Evolutionary conservation across 2,329 filamentous ascomycete genomes (phyloP), one percentile per base, ranked within the genome.

Genomic region (Verticillium nonalfalfae): DNA sequence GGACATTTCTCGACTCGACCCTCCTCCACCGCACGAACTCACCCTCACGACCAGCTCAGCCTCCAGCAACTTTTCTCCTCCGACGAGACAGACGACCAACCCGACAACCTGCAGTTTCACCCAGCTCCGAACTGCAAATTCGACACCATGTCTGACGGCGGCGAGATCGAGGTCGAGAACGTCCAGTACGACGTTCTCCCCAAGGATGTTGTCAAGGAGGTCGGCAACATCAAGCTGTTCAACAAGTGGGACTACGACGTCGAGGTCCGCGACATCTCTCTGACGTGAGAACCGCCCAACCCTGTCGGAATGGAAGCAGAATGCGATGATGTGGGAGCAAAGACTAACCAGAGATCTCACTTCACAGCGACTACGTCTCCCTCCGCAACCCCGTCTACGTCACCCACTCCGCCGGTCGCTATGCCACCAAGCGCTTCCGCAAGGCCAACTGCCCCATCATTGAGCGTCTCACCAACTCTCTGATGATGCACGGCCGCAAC

Each of bases 401-500:
- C 83, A 93, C 95, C 79, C 95, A 99, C 89, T 96, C 93, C 71
- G 95, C 96, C 76, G 95, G 95, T 79, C 92, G 93, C 79, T 99
- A 97, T 88, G 95, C 95, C 78, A 88, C 90, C 84, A 99, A 99
- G 93, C 90, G 96, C 78, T 99, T 99, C 92, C 91, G 95, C 86
- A 99, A 99, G 90, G 95, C 96, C 79, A 96, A 98, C 88, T 99
- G 95, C 91, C 95, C 95, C 76, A 98, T 99, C 89, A 97, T 99
- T 79, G 95, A 99, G 91, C 94, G 95, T 80, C 90, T 99, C 74
- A 99, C 95, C 87, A 99, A 99, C 91, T 98, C 95, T 65, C 90
- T 99, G 80, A 99, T 99, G 96, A 98, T 98, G 94, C 97, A 99
- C 90, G 95, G 95, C 83, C 95, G 95, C 84, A 99, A 99, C 91